These are phyloP conservation scores for Pecoramyces ruminantium DNA, from an alignment of 192 early-diverging fungal genomes.

Conservation along the genomic window DNA sequence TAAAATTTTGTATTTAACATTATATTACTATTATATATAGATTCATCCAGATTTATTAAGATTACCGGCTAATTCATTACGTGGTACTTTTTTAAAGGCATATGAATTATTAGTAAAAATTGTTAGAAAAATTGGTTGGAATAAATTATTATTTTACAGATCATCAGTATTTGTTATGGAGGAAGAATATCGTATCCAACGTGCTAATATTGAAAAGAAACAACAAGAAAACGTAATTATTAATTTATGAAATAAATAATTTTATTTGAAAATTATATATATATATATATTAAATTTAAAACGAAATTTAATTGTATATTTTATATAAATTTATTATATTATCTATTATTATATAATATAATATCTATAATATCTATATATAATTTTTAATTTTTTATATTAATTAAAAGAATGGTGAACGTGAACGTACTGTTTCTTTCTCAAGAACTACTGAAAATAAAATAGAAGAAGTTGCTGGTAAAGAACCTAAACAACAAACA, in stretches of 20 bases:
- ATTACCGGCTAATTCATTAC: slow-evolving; percentile 72
- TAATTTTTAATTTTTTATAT: too few species aligned
- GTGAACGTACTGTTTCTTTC: background rate
- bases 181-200: slow-evolving; percentile 74
- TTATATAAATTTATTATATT: too few species aligned
- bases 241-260: too few species aligned
- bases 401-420: background rate
- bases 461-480: background rate
- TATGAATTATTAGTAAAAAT: slow-evolving; percentile 70
- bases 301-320: too few species aligned
- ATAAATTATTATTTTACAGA: slow-evolving; percentile 72
- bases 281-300: background rate
- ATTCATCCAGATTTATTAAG: slow-evolving; percentile 54
- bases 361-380: too few species aligned
- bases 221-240: slow-evolving; percentile 8
- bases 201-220: slow-evolving; percentile 53
- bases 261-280: background rate
- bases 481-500: slow-evolving; percentile 1
- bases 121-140: slow-evolving; percentile 81
- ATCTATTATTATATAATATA: too few species aligned
- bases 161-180: slow-evolving; percentile 97
- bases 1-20: too few species aligned
- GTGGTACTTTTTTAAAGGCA: slow-evolving; percentile 83
- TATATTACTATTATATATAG: too few species aligned
- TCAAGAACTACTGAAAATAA: background rate